phyloP scores from a whole-genome alignment of 2,329 filamentous ascomycete species.

The Aspergillus sp. region DNA sequence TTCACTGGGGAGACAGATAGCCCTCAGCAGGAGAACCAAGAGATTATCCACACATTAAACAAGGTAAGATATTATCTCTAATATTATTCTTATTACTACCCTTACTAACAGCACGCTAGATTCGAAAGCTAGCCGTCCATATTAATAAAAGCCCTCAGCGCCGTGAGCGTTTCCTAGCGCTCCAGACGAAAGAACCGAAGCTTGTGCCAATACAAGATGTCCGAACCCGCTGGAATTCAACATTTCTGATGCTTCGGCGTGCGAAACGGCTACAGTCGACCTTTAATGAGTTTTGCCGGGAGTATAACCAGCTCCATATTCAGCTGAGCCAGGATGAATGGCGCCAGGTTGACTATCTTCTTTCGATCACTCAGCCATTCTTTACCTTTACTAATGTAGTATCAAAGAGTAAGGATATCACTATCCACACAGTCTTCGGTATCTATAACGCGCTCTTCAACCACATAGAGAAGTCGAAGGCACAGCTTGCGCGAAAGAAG shows the following conservation, averaged over 20 bases:
- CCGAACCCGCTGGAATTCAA: conserved; percentile 17
- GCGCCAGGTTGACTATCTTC: conserved; percentile 13
- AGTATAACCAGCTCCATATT: too few species aligned
- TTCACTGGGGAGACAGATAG: not conserved
- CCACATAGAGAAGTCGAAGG: not conserved
- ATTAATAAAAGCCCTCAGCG: conserved; percentile 16
- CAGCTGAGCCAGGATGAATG: conserved; percentile 6
- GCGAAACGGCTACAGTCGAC: conserved; percentile 9
- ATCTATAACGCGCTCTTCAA: conserved; percentile 5
- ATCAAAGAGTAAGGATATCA: conserved; percentile 18
- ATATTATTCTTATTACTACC: not conserved
- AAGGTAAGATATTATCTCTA: conserved; percentile 1
- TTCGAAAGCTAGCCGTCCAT: conserved; percentile 11
- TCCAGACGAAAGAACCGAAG: conserved; percentile 9
- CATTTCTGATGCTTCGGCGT: conserved; percentile 16
- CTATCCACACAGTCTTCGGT: conserved; percentile 12
- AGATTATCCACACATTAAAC: conserved; percentile 2
- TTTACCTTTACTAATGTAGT: conserved; percentile 13
- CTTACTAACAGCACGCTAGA: conserved; percentile 6
- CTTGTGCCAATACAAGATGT: conserved; percentile 17
- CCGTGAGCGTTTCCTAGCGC: conserved; percentile 11
- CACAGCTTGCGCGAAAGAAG: conserved; percentile 9
- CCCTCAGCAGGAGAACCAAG: not conserved
- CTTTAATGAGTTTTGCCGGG: not conserved
- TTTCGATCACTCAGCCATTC: conserved; percentile 20